Conservation (phyloP, 1,139 yeast species). For the Geotrichum restrictum region DNA sequence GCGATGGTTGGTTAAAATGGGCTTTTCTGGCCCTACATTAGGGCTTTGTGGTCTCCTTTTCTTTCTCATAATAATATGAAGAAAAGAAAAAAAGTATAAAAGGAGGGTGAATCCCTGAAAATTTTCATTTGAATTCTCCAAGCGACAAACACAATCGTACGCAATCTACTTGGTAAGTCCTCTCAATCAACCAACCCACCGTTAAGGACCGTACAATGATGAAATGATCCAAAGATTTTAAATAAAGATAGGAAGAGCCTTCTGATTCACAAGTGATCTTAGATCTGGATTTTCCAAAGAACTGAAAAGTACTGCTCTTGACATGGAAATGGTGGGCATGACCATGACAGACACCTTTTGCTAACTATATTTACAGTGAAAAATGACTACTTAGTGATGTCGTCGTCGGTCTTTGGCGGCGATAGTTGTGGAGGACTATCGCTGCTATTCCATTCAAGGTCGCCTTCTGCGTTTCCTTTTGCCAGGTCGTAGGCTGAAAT, state of each 20-base stretch:
- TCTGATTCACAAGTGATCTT: conserved; percentile 22
- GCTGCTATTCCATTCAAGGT: conserved; percentile 14
- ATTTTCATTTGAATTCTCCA: no score
- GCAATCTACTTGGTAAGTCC: no score
- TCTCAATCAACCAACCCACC: no score
- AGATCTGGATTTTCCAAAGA: conserved; percentile 17
- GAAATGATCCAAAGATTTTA: conserved; percentile 19
- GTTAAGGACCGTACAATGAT: conserved; percentile 3
- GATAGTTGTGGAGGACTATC: conserved; percentile 3
- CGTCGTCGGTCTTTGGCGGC: neutral
- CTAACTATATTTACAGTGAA: neutral
- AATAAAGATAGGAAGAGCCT: conserved; percentile 24
- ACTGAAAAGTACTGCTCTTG: neutral
- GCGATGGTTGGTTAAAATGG: no score
- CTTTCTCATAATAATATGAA: no score
- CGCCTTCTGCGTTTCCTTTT: conserved; percentile 9
- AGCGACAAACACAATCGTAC: no score
- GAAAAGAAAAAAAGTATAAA: no score
- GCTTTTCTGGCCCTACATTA: no score
- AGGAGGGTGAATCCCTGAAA: no score
- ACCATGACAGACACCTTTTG: no score
- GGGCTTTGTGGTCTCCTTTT: no score
- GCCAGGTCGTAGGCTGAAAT: conserved; percentile 11
- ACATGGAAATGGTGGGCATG: no score
- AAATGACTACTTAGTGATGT: neutral